Evolutionary conservation across 805 yeast species (phyloP).

Genomic region (Metschnikowia vanudenii): DNA sequence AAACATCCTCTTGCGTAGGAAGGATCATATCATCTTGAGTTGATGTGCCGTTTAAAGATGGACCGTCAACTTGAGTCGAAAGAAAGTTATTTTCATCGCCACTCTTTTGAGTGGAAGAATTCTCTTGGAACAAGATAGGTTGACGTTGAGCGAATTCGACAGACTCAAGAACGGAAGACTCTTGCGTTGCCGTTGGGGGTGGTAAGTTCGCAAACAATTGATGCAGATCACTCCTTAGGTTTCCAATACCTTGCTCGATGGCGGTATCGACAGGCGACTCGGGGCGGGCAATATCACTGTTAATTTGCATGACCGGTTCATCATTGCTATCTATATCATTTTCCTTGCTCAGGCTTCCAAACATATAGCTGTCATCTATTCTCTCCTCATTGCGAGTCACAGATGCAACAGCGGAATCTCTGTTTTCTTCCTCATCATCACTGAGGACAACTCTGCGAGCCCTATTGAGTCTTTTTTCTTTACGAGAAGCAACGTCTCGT

Average conservation of each 20-base stretch:
- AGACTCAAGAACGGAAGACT: constrained; percentile 5
- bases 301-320: constrained; percentile 18
- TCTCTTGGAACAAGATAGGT: constrained; percentile 26
- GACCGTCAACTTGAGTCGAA: constrained; percentile 21
- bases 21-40: constrained; percentile 9
- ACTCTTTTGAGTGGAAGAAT: constrained; percentile 14
- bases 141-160: constrained; percentile 1
- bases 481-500: background rate
- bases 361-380: constrained; percentile 20
- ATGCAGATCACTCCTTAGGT: constrained; percentile 6
- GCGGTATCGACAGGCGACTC: constrained; percentile 11
- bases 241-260: constrained; percentile 3
- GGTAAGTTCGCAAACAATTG: constrained; percentile 30
- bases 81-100: constrained; percentile 16
- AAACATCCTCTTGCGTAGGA: constrained; percentile 12
- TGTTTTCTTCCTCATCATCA: constrained; percentile 19
- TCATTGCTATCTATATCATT: constrained; percentile 10
- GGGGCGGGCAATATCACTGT: constrained; percentile 14
- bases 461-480: constrained; percentile 8
- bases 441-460: constrained; percentile 12
- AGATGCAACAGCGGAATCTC: constrained; percentile 3
- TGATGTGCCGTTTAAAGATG: constrained; percentile 1
- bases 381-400: constrained; percentile 13
- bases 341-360: constrained; percentile 15
- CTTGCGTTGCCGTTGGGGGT: constrained; percentile 20